Evolutionary conservation across 192 early-diverging fungal genomes (phyloP).

Genomic region (Coemansia sp.): DNA sequence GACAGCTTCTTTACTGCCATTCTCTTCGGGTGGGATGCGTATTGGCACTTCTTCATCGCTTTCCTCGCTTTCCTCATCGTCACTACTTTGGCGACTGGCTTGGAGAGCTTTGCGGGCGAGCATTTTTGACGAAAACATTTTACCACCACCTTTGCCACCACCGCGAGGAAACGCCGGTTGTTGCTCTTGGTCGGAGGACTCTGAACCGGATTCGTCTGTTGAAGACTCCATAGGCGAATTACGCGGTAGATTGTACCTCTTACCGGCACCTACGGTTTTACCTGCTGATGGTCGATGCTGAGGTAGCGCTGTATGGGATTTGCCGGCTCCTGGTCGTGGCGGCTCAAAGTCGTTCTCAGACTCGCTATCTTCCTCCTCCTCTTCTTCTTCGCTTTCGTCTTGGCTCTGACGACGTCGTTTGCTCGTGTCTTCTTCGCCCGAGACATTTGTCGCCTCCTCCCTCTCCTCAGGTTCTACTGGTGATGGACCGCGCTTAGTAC

Average conservation of each 20-base stretch:
- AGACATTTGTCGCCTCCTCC: neutral
- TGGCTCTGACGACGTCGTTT: neutral
- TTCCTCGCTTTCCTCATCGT: slow-evolving; percentile 12
- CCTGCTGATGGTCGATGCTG: slow-evolving; percentile 30
- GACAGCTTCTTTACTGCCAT: neutral
- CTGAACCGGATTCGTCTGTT: slow-evolving; percentile 18
- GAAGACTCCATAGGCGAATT: slow-evolving; percentile 22
- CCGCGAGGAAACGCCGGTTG: slow-evolving; percentile 15
- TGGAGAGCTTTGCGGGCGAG: slow-evolving; percentile 47
- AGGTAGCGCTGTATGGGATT: slow-evolving; percentile 3
- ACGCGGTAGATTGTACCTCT: slow-evolving; percentile 35
- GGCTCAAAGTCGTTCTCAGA: slow-evolving; percentile 30
- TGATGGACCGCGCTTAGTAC: neutral
- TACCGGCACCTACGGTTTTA: slow-evolving; percentile 48
- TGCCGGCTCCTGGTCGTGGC: slow-evolving; percentile 13
- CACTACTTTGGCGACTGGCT: slow-evolving; percentile 31
- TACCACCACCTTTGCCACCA: slow-evolving; percentile 54
- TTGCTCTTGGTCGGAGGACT: slow-evolving; percentile 9
- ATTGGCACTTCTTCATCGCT: neutral
- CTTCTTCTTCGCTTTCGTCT: neutral
- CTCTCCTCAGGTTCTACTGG: neutral
- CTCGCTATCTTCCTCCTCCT: slow-evolving; percentile 14
- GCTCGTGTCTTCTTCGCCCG: neutral
- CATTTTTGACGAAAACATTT: slow-evolving; percentile 58
- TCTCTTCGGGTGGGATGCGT: neutral